Conservation (phyloP, 805 yeast species). For the Saccharomycopsis sp. region DNA sequence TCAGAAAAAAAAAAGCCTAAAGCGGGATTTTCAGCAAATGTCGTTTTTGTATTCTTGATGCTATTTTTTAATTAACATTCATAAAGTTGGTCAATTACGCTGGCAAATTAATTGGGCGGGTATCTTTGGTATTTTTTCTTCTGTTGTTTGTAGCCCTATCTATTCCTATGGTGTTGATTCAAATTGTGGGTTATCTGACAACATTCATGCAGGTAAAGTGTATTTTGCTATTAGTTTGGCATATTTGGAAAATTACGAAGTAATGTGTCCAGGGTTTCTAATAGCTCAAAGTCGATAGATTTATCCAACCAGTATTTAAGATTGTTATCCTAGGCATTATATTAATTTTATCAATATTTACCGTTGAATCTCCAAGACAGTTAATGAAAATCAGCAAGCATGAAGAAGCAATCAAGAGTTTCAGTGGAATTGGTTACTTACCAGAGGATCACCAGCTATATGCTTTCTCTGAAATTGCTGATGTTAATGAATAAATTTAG, state of each 20-base stretch:
- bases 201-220: conserved; percentile 52
- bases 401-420: conserved; percentile 34
- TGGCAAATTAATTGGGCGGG: conserved; percentile 52
- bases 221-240: conserved; percentile 47
- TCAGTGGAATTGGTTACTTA: conserved; percentile 38
- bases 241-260: conserved; percentile 47
- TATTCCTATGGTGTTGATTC: conserved; percentile 51
- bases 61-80: background rate
- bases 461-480: conserved; percentile 43
- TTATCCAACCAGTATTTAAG: conserved; percentile 44
- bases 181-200: conserved; percentile 41
- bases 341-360: conserved; percentile 32
- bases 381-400: conserved; percentile 35
- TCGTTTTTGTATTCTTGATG: background rate
- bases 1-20: too few relatives aligned
- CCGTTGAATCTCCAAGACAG: conserved; percentile 50
- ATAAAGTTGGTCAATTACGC: conserved; percentile 48
- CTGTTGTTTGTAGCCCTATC: conserved; percentile 49
- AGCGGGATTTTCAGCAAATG: too few relatives aligned
- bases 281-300: conserved; percentile 40
- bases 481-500: conserved; percentile 38
- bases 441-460: conserved; percentile 44
- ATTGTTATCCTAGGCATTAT: conserved; percentile 41
- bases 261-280: conserved; percentile 38
- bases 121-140: conserved; percentile 45